A percentile compares a stretch with the other conserved stretches of the same genome.
These are phyloP conservation scores for Neopestalotiopsis rosae DNA, from an alignment of 2,329 filamentous ascomycete genomes.

Conservation along the genomic window DNA sequence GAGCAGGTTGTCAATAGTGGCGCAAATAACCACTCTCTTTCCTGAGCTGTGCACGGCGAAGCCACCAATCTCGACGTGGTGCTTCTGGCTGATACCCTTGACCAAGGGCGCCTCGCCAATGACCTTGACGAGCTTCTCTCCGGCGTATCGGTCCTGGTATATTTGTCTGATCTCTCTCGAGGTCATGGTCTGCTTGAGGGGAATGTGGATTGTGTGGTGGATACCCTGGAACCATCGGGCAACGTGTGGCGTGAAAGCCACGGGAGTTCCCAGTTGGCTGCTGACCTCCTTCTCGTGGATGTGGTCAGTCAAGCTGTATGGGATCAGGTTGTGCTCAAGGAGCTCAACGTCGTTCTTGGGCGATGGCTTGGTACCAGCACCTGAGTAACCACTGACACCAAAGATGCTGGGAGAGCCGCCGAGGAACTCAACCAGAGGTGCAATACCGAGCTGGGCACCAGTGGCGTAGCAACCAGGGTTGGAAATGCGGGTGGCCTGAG, in stretches of 20 bases:
- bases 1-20: slow-evolving; percentile 90
- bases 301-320: slow-evolving; percentile 91
- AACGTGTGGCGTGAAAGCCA: slow-evolving; percentile 92
- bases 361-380: slow-evolving; percentile 91
- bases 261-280: slow-evolving; percentile 72
- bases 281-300: slow-evolving; percentile 94
- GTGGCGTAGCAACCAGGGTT: slow-evolving; percentile 98
- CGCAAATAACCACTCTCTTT: slow-evolving; percentile 92
- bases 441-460: slow-evolving; percentile 86
- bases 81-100: slow-evolving; percentile 82
- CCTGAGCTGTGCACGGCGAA: slow-evolving; percentile 92
- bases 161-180: slow-evolving; percentile 91
- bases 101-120: slow-evolving; percentile 86
- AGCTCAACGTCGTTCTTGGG: slow-evolving; percentile 90
- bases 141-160: slow-evolving; percentile 95
- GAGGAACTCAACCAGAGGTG: slow-evolving; percentile 78
- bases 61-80: slow-evolving; percentile 91
- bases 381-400: slow-evolving; percentile 92
- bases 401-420: slow-evolving; percentile 83
- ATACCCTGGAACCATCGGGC: slow-evolving; percentile 98
- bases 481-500: slow-evolving; percentile 79
- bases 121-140: slow-evolving; percentile 93
- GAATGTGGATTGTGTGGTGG: slow-evolving; percentile 88
- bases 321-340: slow-evolving; percentile 85
- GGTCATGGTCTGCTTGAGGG: slow-evolving; percentile 83